Base-by-base conservation (phyloP, 495 filamentous ascomycete species). In the Penicillium steckii region DNA sequence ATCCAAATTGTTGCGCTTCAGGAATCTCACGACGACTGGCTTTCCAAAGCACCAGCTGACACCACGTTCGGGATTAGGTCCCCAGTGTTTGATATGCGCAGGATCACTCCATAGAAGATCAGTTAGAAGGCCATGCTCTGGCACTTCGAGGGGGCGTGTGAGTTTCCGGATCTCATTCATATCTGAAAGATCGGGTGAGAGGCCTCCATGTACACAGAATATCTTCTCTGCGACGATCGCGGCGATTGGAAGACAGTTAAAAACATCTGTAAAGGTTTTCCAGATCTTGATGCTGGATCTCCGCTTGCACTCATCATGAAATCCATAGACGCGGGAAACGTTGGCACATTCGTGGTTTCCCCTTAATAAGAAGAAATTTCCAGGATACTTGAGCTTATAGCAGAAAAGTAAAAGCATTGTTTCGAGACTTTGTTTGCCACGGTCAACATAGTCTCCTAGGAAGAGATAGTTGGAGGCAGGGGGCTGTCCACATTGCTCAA, bases 161-260 rank as follows among this genome's bases (percentile, higher is more conserved):
- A 99, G 96, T 57, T 95, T 86, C 33, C 94, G 87, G 57, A 99
- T 97, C 67, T 99, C 95, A 60, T 97, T 92, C 95, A 99, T 97
- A 58, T 97, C 91, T 37, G 84, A 84, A 42, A 99, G 80, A 46
- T 85, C 88, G 4, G 94, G 94, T 10, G 94, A 99, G 10, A 99
- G 78, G 6, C 94, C 94, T 46, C 94, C 94, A 63, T 99, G 94
- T 42, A 99, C 94, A 66, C 94, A 99, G 70, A 99, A 99, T 45
- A 99, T 99, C 76, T 99, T 99, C 32, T 88, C 89, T 2, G 94
- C 95, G 19, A 99, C 95, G 60, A 96, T 97, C 13, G 95, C 80
- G 23, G 94, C 94, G 59, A 99, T 96, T 0, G 95, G 94, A 13
- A 99, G 82, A 19, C 84, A 88, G 68, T 99, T 99, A 78, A 99